Base-by-base conservation (phyloP, 1,139 yeast genomes). In the Geotrichum siamense region DNA sequence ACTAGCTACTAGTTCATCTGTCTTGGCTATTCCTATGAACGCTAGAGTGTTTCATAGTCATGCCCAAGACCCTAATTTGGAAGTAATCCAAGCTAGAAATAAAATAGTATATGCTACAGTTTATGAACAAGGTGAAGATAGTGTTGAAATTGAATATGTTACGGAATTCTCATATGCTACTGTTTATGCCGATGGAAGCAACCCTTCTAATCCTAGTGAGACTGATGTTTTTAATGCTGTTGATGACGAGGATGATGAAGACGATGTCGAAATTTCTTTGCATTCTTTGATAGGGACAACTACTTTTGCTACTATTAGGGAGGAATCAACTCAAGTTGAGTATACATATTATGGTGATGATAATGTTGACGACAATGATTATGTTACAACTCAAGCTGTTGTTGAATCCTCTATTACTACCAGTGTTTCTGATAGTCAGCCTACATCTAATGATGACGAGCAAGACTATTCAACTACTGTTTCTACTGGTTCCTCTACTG, bases 41-140 rank as follows among this genome's bases (percentile, higher is more conserved):
- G 37, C 37, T 16, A 33, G 27, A 33, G 16, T 33, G 9, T 33
- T 22, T 12, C 37, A 33, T 16, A 33, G 27, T 13, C 37, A 33
- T 16, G 37, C 37, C 16, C 25, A 21, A 20, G 26, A 33, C 16
- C 27, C 35, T 29, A 21, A 30, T 30, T 5, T 9, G 8, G 10
- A 17, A 15, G 19, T 8, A 13, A 6, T 8, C 9, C 21, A 31
- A 17, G 40, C 36, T 16, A 20, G 37, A 29, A 31, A 29, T 6
- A 23, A 32, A 13, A 35, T 38, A 26, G 45, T 38, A 9, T 28
- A 32, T 32, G 41, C 26, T 3, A 38, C 42, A 8, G 45, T 31
- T 20, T 25, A 16, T 22, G 37, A 33, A 33, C 16, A 33, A n/a
- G 37, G 10, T 22, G 30, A 25, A 13, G 41, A 29, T 5, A 19